Evolutionary conservation across 192 early-diverging fungal genomes (phyloP).

Genomic region (Rhizophagus sp.): DNA sequence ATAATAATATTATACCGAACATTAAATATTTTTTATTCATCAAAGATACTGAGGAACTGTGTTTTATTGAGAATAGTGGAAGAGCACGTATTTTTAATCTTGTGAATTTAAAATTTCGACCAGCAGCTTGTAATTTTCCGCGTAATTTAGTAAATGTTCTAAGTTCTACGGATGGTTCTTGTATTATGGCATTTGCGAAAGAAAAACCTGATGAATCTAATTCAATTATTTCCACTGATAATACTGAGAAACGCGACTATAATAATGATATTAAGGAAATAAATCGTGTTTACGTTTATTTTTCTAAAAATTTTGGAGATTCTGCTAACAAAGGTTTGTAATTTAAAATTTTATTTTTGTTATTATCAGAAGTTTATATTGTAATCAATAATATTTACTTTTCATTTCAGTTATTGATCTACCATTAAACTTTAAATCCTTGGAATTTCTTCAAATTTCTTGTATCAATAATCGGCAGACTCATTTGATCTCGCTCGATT

Average conservation of each 20-base stretch:
- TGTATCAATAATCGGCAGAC: neutral
- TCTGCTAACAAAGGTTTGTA: neutral
- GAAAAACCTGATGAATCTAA: neutral
- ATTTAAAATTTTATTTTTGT: too few relatives aligned
- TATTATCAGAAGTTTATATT: neutral
- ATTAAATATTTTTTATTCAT: slow-evolving; percentile 24
- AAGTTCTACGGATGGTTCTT: slow-evolving; percentile 27
- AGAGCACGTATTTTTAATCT: slow-evolving; percentile 9
- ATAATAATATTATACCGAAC: slow-evolving; percentile 5
- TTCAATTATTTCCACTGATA: too few relatives aligned
- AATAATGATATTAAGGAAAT: neutral
- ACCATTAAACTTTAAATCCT: neutral
- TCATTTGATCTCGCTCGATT: slow-evolving; percentile 5
- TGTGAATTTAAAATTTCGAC: neutral
- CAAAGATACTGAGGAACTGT: slow-evolving; percentile 19
- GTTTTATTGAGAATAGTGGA: slow-evolving; percentile 23
- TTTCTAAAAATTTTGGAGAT: slow-evolving; percentile 1
- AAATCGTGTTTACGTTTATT: neutral
- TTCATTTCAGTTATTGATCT: neutral
- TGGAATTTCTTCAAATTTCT: neutral
- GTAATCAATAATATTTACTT: too few relatives aligned
- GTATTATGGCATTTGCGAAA: slow-evolving; percentile 24
- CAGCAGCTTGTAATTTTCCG: slow-evolving; percentile 18
- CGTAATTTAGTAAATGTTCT: neutral
- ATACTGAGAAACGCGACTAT: too few relatives aligned